Base-by-base conservation (phyloP, 164 flowering plant genomes). In the Annona cherimola region DNA sequence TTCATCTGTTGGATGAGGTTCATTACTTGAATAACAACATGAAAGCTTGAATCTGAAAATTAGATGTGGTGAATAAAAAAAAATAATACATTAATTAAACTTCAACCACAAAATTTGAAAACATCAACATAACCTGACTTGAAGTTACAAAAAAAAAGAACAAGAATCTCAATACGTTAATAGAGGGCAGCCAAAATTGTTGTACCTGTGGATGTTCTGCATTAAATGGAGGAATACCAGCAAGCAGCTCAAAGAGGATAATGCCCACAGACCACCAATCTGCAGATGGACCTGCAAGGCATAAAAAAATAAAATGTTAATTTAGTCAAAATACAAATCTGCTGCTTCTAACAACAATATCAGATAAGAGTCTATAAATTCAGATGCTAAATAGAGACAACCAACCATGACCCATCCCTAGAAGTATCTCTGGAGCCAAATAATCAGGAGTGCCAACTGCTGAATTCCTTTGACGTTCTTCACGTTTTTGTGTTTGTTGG, bases 231-330 rank as follows among this genome's bases (percentile, higher is more conserved):
- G 99, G 99, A 76, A 93, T 78, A 57, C 99, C 99, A 6, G 93
- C 97, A 78, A 96, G 96, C 63, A 96, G 75, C 84, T 96, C 99
- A 85, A 86, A 96, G 69, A 96, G 89, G 82, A 93, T 92, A 67
- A 96, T 86, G 44, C 99, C 99, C 45, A 93, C 97, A 75, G 99
- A 93, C 99, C 99, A 93, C 99, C 99, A 96, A 88, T 96, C 99
- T 42, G 99, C 99, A 41, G 98, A 93, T 78, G 84, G 82, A 77
- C 99, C 99, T 96, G 73, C 57, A 83, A 69, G 61, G 65, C 40
- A 50, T 16, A 73, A 76, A 59, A 12, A 76, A 16, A 70, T 62
- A 5, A 42, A 50, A 54, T 65, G 26, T 59, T 63, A 60, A 72
- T 45, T 59, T 1, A 8, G 42, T 60, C 61, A 42, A 1, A 66